Evolutionary conservation across 306 rosid genomes (phyloP).

Genomic region (Cucurbita ficifolia): DNA sequence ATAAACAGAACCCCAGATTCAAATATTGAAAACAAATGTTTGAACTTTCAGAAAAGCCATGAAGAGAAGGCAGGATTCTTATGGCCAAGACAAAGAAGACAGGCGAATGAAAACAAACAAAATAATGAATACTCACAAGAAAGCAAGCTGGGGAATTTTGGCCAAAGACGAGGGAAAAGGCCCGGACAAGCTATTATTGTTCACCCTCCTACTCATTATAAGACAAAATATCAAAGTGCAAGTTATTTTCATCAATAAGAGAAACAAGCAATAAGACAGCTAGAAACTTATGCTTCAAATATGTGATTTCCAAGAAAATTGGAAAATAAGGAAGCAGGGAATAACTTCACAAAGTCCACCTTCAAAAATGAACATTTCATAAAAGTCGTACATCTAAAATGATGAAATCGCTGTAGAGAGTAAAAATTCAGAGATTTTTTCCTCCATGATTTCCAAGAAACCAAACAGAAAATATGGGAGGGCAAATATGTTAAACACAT

Average conservation of each 20-base stretch:
- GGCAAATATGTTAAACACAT: slow-evolving; percentile 13
- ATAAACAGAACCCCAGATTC: slow-evolving; percentile 10
- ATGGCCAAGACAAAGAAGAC: neutral
- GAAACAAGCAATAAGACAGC: neutral
- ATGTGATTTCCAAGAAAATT: neutral
- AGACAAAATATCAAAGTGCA: slow-evolving; percentile 19
- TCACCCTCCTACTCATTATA: slow-evolving; percentile 67
- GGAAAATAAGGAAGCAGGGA: neutral
- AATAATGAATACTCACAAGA: slow-evolving; percentile 75
- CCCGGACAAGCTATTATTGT: slow-evolving; percentile 88
- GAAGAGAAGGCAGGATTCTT: slow-evolving; percentile 9
- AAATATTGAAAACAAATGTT: slow-evolving; percentile 13
- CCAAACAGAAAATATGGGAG: slow-evolving; percentile 7
- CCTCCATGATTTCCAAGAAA: slow-evolving; percentile 15
- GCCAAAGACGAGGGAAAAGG: slow-evolving; percentile 62
- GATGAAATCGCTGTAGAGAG: neutral
- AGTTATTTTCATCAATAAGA: neutral
- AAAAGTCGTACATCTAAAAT: neutral
- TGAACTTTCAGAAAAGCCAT: slow-evolving; percentile 2
- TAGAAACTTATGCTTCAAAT: neutral
- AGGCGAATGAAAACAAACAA: slow-evolving; percentile 14
- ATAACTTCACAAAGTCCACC: neutral
- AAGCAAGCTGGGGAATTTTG: slow-evolving; percentile 74
- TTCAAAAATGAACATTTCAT: neutral
- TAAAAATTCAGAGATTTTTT: neutral